Percentiles rank a stretch among this genome's conserved stretches.
Evolutionary conservation across 495 filamentous ascomycete species (phyloP).

Genomic region (Hypoxylon subgilvum): DNA sequence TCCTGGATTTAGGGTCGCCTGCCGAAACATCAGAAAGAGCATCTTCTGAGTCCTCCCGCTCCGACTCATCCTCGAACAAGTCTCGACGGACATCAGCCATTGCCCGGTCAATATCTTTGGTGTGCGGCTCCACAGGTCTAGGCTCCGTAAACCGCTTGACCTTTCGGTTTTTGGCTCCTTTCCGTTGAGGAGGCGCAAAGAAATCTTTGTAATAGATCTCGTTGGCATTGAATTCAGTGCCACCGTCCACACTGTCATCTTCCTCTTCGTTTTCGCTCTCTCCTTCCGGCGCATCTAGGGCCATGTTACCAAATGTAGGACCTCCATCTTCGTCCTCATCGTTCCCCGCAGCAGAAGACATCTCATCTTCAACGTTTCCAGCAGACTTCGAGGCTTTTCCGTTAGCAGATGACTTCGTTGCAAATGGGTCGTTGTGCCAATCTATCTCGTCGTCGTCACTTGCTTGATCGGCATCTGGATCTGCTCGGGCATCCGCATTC

Average conservation of each 20-base stretch:
- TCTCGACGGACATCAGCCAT: constrained; percentile 90
- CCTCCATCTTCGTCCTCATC: constrained; percentile 72
- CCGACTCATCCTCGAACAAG: constrained; percentile 82
- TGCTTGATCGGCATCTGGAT: constrained; percentile 64
- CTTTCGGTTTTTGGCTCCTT: constrained; percentile 59
- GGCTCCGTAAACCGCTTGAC: constrained; percentile 44
- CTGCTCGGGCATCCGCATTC: constrained; percentile 72
- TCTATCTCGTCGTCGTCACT: constrained; percentile 84
- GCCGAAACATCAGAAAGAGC: constrained; percentile 62
- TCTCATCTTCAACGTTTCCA: constrained; percentile 29
- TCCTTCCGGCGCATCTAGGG: constrained; percentile 63
- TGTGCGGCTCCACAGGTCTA: constrained; percentile 45
- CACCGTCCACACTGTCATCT: constrained; percentile 55
- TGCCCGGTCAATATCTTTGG: constrained; percentile 77
- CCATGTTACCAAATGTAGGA: constrained; percentile 75
- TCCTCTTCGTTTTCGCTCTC: constrained; percentile 63
- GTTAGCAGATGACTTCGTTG: constrained; percentile 28
- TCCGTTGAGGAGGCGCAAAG: constrained; percentile 82
- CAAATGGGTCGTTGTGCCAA: constrained; percentile 76
- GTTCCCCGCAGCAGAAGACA: constrained; percentile 37
- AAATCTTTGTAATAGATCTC: constrained; percentile 88
- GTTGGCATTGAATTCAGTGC: constrained; percentile 76
- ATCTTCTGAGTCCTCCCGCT: constrained; percentile 61
- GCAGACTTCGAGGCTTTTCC: constrained; percentile 17
- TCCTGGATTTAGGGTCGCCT: constrained; percentile 60